These are phyloP conservation scores for Globisporangium iwayamae DNA, from an alignment of 352 stramenopile genomes.

Conservation along the genomic window DNA sequence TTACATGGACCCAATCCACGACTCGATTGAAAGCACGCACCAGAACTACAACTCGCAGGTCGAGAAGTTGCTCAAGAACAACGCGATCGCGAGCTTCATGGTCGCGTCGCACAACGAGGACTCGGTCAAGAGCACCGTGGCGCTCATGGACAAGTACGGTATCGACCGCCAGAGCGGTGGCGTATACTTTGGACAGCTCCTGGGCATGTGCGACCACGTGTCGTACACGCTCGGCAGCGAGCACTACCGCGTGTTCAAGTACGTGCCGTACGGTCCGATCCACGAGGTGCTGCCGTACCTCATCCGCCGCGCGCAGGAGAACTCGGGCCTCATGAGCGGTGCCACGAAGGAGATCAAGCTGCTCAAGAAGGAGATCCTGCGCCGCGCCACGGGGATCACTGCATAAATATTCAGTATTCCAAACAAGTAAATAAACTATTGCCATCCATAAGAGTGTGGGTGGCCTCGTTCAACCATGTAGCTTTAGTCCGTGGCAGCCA, in stretches of 20 bases:
- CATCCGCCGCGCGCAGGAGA: slow-evolving; percentile 95
- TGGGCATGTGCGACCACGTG: slow-evolving; percentile 97
- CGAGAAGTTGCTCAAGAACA: slow-evolving; percentile 86
- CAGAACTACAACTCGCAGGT: slow-evolving; percentile 91
- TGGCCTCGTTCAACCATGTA: no score
- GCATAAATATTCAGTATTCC: neutral
- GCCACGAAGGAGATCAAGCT: slow-evolving; percentile 72
- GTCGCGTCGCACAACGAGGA: slow-evolving; percentile 97
- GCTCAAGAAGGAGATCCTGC: slow-evolving; percentile 65
- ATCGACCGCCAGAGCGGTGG: slow-evolving; percentile 72
- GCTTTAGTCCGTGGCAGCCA: no score
- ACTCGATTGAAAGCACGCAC: slow-evolving; percentile 93
- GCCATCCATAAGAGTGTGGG: neutral
- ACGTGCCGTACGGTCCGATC: slow-evolving; percentile 97
- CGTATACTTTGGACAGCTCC: slow-evolving; percentile 97
- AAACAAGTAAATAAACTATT: slow-evolving; percentile 7
- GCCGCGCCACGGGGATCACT: slow-evolving; percentile 23
- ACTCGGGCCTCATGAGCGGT: slow-evolving; percentile 89
- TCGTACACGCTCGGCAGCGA: slow-evolving; percentile 93
- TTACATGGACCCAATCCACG: slow-evolving; percentile 91
- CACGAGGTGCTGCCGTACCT: slow-evolving; percentile 97
- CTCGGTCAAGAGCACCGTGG: slow-evolving; percentile 92
- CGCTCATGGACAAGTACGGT: slow-evolving; percentile 87
- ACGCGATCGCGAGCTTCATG: slow-evolving; percentile 93
- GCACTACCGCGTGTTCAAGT: slow-evolving; percentile 96